Conservation (phyloP, 31 red algal species). For the Bonnemaisonia californica region DNA sequence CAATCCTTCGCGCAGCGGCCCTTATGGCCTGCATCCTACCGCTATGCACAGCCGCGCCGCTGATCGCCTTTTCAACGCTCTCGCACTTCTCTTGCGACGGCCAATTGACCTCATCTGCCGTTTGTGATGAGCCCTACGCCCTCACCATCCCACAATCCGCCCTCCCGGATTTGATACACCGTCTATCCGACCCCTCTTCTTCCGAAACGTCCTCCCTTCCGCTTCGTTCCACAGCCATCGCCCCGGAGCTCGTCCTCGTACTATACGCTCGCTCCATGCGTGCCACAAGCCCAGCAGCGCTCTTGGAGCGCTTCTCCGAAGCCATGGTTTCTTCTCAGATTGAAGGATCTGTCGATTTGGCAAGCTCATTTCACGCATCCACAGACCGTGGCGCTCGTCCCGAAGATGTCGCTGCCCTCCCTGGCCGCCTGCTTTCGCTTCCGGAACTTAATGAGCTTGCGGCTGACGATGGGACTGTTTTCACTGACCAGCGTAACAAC, state of each 20-base stretch:
- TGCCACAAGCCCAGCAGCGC: not conserved
- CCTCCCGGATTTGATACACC: not conserved
- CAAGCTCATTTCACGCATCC: slow-evolving; percentile 1
- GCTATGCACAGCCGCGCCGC: not conserved
- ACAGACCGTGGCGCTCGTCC: not conserved
- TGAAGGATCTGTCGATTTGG: not conserved
- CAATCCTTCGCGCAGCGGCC: not conserved
- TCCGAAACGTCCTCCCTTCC: not conserved
- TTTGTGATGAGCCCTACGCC: not conserved
- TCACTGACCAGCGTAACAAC: not conserved
- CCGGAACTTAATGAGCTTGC: not conserved
- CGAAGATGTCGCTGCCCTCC: not conserved
- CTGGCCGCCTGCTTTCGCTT: not conserved
- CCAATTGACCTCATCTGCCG: not conserved
- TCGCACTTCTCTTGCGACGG: not conserved
- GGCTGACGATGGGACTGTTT: not conserved
- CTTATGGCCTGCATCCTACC: not conserved
- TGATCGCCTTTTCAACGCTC: slow-evolving; percentile 2
- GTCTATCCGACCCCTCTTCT: not conserved
- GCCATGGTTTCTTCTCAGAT: not conserved
- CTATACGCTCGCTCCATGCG: not conserved
- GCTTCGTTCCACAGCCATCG: not conserved
- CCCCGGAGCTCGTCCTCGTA: slow-evolving; percentile 30
- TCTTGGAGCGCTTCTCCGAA: not conserved
- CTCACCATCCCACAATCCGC: not conserved